A percentile compares a stretch with the other conserved stretches of the same genome.
Conservation (phyloP, 768 basidiomycete genomes). For the Russula sp. region DNA sequence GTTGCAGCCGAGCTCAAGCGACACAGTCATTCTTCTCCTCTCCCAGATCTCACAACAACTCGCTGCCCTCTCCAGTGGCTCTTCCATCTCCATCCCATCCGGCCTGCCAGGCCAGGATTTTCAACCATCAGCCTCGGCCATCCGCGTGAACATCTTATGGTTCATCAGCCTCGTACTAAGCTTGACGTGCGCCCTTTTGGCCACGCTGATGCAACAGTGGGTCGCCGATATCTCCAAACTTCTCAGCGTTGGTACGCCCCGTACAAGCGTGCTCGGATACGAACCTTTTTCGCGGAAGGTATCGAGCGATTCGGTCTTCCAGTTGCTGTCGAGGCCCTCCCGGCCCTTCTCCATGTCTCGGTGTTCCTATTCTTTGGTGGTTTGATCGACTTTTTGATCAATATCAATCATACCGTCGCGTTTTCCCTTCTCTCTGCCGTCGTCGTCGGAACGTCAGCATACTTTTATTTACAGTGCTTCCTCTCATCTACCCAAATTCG, state of each 20-base stretch:
- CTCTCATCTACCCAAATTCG: conserved; percentile 21
- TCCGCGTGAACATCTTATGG: conserved; percentile 28
- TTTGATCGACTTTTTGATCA: conserved; percentile 24
- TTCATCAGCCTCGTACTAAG: conserved; percentile 27
- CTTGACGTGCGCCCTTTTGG: conserved; percentile 27
- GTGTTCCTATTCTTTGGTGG: conserved; percentile 30
- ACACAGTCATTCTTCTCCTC: conserved; percentile 21
- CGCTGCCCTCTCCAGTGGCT: conserved; percentile 13
- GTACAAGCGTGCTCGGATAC: conserved; percentile 27
- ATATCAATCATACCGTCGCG: conserved; percentile 23
- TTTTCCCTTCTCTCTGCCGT: conserved; percentile 22
- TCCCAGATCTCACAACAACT: conserved; percentile 28
- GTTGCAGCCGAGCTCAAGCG: conserved; percentile 24
- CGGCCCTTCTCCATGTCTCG: conserved; percentile 26
- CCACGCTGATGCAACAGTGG: conserved; percentile 30
- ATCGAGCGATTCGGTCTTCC: conserved; percentile 26
- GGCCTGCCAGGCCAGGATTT: conserved; percentile 8
- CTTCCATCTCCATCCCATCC: conserved; percentile 12
- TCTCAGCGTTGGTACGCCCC: conserved; percentile 23
- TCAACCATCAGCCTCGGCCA: conserved; percentile 5
- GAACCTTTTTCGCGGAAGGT: conserved; percentile 26
- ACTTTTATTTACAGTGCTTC: conserved; percentile 21
- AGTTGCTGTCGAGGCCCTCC: conserved; percentile 27
- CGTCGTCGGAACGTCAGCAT: conserved; percentile 11
- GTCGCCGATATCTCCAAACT: conserved; percentile 25